Conservation (phyloP, 495 filamentous ascomycete species). For the Hyaloscypha hepaticicola region DNA sequence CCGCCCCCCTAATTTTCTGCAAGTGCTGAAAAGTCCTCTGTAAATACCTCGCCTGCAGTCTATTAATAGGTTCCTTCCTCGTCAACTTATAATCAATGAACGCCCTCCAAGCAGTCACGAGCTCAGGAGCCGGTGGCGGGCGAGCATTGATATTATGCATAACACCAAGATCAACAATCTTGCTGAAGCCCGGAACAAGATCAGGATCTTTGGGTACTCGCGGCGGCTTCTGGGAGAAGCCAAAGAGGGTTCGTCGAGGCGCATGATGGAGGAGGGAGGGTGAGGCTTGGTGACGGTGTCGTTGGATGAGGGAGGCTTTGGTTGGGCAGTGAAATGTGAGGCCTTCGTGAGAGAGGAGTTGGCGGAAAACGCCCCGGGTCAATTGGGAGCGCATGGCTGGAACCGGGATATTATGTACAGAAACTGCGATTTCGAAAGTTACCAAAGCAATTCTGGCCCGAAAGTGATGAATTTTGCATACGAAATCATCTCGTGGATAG, state of each 20-base stretch:
- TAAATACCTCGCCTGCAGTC: conserved; percentile 61
- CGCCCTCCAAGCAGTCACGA: conserved; percentile 60
- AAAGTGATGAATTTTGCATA: conserved; percentile 3
- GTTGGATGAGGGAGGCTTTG: conserved; percentile 18
- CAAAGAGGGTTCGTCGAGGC: conserved; percentile 54
- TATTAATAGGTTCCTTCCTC: conserved; percentile 52
- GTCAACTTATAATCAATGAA: conserved; percentile 60
- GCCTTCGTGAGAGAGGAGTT: conserved; percentile 65
- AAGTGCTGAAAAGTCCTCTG: conserved; percentile 60
- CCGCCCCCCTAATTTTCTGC: conserved; percentile 12
- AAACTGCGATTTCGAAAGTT: background rate
- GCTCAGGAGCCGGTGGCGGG: conserved; percentile 55
- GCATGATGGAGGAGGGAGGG: conserved; percentile 36
- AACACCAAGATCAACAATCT: conserved; percentile 50
- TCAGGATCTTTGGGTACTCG: conserved; percentile 52
- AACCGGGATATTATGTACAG: conserved; percentile 20
- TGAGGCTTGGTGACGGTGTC: conserved; percentile 15
- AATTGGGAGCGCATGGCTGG: conserved; percentile 76
- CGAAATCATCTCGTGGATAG: conserved; percentile 17
- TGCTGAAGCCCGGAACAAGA: conserved; percentile 59
- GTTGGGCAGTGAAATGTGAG: conserved; percentile 39
- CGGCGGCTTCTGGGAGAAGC: conserved; percentile 55
- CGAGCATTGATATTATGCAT: conserved; percentile 48
- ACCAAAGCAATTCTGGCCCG: background rate
- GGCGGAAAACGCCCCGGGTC: conserved; percentile 69